Evolutionary conservation across 139 green algal genomes (phyloP).

Genomic region (Penium margaritaceum): DNA sequence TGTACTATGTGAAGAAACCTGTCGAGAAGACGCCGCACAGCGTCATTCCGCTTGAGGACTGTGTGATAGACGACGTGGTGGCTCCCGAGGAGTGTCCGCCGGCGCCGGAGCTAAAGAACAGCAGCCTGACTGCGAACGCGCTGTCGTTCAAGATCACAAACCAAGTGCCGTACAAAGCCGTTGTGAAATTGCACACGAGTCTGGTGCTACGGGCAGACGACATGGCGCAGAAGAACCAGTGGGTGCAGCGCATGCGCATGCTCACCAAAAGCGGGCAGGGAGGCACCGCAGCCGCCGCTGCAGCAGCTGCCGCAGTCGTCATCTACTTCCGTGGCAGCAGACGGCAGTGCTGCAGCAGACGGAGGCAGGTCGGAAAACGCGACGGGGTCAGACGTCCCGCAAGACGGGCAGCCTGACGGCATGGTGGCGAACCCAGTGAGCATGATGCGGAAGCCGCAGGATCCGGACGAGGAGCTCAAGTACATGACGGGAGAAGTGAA

Average conservation of each 20-base stretch:
- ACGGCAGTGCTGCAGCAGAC: background rate
- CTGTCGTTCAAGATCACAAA: constrained; percentile 66
- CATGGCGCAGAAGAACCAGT: constrained; percentile 66
- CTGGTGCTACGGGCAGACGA: constrained; percentile 67
- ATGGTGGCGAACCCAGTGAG: no score
- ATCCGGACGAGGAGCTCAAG: constrained; percentile 38
- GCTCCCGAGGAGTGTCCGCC: constrained; percentile 23
- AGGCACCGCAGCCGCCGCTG: background rate
- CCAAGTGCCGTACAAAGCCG: constrained; percentile 55
- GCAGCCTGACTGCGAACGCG: constrained; percentile 17
- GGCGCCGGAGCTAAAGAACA: background rate
- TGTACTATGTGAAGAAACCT: constrained; percentile 84
- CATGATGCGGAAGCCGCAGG: constrained; percentile 4
- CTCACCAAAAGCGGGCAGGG: constrained; percentile 3
- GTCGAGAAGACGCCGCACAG: constrained; percentile 62
- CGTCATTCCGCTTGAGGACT: constrained; percentile 48
- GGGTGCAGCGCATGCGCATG: constrained; percentile 59
- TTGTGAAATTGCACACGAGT: constrained; percentile 58
- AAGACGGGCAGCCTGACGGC: background rate
- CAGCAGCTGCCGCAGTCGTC: constrained; percentile 1
- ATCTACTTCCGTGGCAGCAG: background rate
- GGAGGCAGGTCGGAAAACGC: background rate
- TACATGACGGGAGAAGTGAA: constrained; percentile 42
- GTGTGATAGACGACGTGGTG: no score
- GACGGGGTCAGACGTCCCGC: background rate